Evolutionary conservation across 345 rosid species (phyloP).

Genomic region (Hevea brasiliensis): DNA sequence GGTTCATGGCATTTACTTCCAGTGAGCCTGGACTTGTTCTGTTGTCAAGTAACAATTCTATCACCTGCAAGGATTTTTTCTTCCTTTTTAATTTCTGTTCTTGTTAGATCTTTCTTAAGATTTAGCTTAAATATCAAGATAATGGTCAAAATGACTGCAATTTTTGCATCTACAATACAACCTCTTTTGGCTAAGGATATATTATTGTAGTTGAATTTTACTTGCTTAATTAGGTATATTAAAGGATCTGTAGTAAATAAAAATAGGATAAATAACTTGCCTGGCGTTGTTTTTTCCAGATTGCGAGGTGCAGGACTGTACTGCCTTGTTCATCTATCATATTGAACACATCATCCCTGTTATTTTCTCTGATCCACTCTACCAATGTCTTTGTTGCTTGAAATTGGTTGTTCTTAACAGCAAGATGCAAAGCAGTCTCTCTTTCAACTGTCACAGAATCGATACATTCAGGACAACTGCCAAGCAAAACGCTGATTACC

Average conservation of each 20-base stretch:
- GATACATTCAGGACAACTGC: constrained; percentile 7
- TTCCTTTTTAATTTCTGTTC: too few relatives aligned
- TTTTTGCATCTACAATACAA: too few relatives aligned
- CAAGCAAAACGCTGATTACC: constrained; percentile 1
- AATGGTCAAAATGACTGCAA: too few relatives aligned
- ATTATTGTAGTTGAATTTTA: too few relatives aligned
- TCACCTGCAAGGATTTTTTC: constrained; percentile 13
- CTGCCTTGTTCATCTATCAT: constrained; percentile 14
- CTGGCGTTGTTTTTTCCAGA: constrained; percentile 15
- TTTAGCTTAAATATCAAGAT: too few relatives aligned
- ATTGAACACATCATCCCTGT: constrained; percentile 10
- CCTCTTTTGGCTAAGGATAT: not conserved
- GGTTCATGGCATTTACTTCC: constrained; percentile 21
- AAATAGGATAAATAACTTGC: not conserved
- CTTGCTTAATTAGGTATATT: not conserved
- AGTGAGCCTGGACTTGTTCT: not conserved
- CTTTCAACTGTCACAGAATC: not conserved
- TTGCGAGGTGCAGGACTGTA: constrained; percentile 18
- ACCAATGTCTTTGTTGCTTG: constrained; percentile 8
- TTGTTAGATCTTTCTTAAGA: too few relatives aligned
- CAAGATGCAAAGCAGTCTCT: constrained; percentile 21
- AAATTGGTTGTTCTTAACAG: constrained; percentile 12
- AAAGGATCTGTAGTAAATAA: not conserved
- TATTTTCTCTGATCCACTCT: not conserved
- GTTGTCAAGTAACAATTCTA: constrained; percentile 12